Evolutionary conservation across 1,284 basidiomycete species (phyloP), one percentile per base, ranked within the genome.

Genomic region (Trichosporon asahii): DNA sequence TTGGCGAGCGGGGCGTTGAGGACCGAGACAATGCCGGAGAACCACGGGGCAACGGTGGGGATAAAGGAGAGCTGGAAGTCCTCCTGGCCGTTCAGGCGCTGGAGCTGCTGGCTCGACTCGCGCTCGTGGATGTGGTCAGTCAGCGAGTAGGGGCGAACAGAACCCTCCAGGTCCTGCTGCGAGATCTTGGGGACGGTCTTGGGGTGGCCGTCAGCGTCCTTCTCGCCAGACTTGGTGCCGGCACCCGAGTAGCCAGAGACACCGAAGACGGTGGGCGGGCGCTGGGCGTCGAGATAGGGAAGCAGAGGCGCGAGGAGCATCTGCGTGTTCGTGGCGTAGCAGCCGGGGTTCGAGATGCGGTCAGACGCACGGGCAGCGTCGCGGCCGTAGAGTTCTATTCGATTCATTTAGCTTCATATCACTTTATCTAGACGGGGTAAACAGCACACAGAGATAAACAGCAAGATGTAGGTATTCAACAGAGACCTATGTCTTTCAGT

Each of bases 51-150:
- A 15, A 98, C 94, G 65, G 87, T 86, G 1, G 96, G 96, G 44
- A 95, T 86, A 83, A 99, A 99, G 11, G 90, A 92, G 35, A 98
- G 82, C 72, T 90, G 88, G 73, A 96, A 84, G 6, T 71, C 40
- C 67, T 76, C 44, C 66, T 74, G 64, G 31, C 73, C 72, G 35
- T 88, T 80, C 35, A 96, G 88, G 18, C 82, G 84, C 1, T 90
- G 89, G 60, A 99, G 89, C 82, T 98, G 96, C 70, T 86, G 85
- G 1, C 89, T 89, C 0, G 95, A 92, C 84, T 99, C 96, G 65
- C 96, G 92, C 83, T 99, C 96, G 86, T 99, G 96, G 78, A 99
- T 98, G 85, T 99, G 96, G 84, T 97, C 95, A 3, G 96, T 99
- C 31, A 99, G 85, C 0, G 93, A 77, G 84, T 99, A 99, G 0